phyloP scores from a whole-genome alignment of 257 asterid genomes.

The Apocynum venetum region DNA sequence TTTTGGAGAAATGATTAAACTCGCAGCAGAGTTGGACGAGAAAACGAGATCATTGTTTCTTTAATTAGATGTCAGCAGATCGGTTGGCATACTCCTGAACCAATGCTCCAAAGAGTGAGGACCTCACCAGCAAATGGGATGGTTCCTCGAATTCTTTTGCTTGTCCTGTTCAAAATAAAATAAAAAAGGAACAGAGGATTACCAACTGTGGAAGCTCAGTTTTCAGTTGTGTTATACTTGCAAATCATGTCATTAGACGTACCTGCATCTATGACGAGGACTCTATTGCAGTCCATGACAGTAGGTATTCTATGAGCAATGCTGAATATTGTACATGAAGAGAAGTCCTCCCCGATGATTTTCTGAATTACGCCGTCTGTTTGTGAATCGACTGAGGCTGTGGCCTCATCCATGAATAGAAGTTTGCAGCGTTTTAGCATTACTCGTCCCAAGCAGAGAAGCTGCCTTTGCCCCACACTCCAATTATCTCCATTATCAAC shows the following conservation, averaged over 20 bases:
- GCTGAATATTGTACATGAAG: slow-evolving; percentile 82
- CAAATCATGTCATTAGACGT: too few species aligned
- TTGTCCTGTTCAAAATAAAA: slow-evolving; percentile 36
- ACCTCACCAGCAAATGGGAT: slow-evolving; percentile 63
- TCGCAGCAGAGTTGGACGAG: background rate
- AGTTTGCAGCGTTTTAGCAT: slow-evolving; percentile 84
- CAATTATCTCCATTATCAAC: slow-evolving; percentile 89
- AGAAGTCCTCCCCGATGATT: slow-evolving; percentile 87
- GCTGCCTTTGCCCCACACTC: slow-evolving; percentile 99
- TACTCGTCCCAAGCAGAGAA: slow-evolving; percentile 88
- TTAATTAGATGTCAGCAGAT: slow-evolving; percentile 54
- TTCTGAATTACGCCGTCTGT: slow-evolving; percentile 91
- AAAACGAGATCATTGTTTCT: background rate
- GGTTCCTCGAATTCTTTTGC: slow-evolving; percentile 87
- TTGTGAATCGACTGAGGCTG: slow-evolving; percentile 91
- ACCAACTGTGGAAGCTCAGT: too few species aligned
- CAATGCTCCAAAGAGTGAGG: slow-evolving; percentile 84
- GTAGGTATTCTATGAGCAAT: slow-evolving; percentile 97
- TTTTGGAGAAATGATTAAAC: too few species aligned
- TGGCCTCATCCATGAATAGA: slow-evolving; percentile 95
- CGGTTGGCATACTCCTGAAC: slow-evolving; percentile 94
- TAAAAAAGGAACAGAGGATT: too few species aligned
- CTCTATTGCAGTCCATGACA: slow-evolving; percentile 93
- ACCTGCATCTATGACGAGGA: slow-evolving; percentile 88
- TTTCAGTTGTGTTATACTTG: too few species aligned